A percentile compares a stretch with the other conserved stretches of the same genome.
Conservation (phyloP, 495 filamentous ascomycete species). For the Aspergillus asperescens region DNA sequence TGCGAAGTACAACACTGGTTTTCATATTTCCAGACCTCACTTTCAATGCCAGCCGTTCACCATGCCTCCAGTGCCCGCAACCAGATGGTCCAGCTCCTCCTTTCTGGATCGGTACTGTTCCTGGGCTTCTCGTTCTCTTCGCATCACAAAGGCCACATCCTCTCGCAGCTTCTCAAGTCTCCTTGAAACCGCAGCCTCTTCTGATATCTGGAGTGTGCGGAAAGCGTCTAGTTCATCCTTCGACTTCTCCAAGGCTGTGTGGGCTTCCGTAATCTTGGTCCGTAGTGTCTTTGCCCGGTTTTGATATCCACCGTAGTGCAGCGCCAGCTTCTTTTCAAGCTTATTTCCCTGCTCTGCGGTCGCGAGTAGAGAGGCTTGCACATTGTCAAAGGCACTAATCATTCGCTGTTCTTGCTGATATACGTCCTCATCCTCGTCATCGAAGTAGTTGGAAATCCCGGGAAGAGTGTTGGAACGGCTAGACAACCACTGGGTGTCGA, state of each 20-base stretch:
- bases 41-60: conserved; percentile 45
- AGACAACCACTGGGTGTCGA: conserved; percentile 63
- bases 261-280: conserved; percentile 74
- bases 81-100: conserved; percentile 69
- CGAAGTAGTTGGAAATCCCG: conserved; percentile 70
- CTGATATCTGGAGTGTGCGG: conserved; percentile 66
- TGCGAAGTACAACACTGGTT: conserved; percentile 3
- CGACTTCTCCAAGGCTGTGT: conserved; percentile 68
- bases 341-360: conserved; percentile 77
- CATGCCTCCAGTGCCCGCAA: conserved; percentile 30
- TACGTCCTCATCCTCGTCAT: conserved; percentile 53
- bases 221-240: conserved; percentile 69
- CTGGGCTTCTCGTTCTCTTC: conserved; percentile 84
- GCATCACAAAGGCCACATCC: conserved; percentile 79
- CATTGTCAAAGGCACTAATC: conserved; percentile 44
- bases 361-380: conserved; percentile 63
- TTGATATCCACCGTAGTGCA: conserved; percentile 87
- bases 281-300: conserved; percentile 76
- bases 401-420: conserved; percentile 46
- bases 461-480: conserved; percentile 59
- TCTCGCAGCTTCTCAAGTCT: conserved; percentile 70
- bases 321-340: conserved; percentile 85
- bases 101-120: conserved; percentile 70
- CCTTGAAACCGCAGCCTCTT: conserved; percentile 66
- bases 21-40: neutral